Evolutionary conservation across 1,284 basidiomycete species (phyloP).

Genomic region (Austropuccinia psidii): DNA sequence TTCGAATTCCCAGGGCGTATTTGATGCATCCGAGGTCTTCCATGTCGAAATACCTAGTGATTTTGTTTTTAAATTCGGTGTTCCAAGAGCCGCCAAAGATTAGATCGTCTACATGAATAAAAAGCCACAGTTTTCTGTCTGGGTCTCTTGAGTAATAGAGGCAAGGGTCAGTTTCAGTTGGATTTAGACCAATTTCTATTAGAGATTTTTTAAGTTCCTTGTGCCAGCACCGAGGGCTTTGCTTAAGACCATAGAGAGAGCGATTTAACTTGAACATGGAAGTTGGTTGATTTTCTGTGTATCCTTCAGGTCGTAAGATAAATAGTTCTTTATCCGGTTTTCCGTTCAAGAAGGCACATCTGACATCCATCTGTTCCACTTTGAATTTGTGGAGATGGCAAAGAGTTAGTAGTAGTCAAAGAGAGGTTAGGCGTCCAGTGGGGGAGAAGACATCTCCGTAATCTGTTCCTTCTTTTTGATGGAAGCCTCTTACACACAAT

Average conservation of each 20-base stretch:
- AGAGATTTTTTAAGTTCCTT: not conserved
- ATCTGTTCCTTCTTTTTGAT: not conserved
- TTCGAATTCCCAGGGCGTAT: not conserved
- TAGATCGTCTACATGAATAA: not conserved
- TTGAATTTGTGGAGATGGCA: not conserved
- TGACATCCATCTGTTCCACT: not conserved
- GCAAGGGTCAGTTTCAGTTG: not conserved
- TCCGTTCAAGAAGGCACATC: not conserved
- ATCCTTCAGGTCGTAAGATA: not conserved
- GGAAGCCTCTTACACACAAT: constrained; percentile 1
- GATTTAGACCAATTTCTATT: not conserved
- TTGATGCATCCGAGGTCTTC: not conserved
- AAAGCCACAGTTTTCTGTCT: not conserved
- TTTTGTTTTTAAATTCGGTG: not conserved
- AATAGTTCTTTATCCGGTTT: not conserved
- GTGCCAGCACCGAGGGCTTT: not conserved
- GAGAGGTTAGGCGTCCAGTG: not conserved
- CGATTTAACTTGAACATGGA: not conserved
- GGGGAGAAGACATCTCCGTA: not conserved
- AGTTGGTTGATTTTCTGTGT: not conserved
- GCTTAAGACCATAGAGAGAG: not conserved
- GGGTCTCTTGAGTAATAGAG: not conserved
- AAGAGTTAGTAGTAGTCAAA: not conserved
- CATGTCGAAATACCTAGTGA: not conserved
- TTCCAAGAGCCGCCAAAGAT: not conserved